Evolutionary conservation across 1,139 yeast genomes (phyloP), one percentile per base, ranked within the genome.

Genomic region (Sugiyamaella grinbergsii): DNA sequence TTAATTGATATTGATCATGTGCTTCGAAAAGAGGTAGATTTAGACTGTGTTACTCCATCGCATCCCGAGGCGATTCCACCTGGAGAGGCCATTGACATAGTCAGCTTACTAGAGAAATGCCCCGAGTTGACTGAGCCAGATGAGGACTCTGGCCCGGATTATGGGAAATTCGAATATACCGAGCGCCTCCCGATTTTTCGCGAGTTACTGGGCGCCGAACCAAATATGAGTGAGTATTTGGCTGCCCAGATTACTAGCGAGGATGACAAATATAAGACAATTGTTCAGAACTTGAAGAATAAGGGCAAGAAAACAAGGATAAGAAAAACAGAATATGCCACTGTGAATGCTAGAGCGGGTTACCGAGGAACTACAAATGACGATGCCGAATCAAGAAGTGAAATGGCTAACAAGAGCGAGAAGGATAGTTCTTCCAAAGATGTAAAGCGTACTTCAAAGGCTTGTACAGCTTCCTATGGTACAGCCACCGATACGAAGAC

Each of bases 11-110:
- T 94, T 52, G 99, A 94, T 65, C 80, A 77, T 57, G 87, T 93
- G 1, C 71, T 94, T 58, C 74, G 99, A 55, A 93, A 93, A 63
- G 98, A 94, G 60, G 97, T 91, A 5, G 80, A 81, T 54, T 72
- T 89, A 74, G 90, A 85, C 55, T 93, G 98, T 69, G 75, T 89
- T 1, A 94, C 98, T 0, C 96, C 97, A 0, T 88, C 97, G 0
- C 85, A 89, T 59, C 82, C 85, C 0, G 65, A 64, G 2, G 73
- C 95, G 0, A 84, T 91, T 18, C 78, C 85, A 1, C 84, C 83
- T 4, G 99, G 99, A 10, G 90, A 85, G 63, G 80, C 90, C 1
- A 62, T 86, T 22, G 81, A 81, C 58, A 89, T 94, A 26, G 62
- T 58, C 19, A 62, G 73, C 42, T 67, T 93, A 31, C 64, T 87